Evolutionary conservation across 225 moss, liverwort and hornwort species (phyloP), one percentile per base, ranked within the genome.

Genomic region (Marchantia polymorpha): DNA sequence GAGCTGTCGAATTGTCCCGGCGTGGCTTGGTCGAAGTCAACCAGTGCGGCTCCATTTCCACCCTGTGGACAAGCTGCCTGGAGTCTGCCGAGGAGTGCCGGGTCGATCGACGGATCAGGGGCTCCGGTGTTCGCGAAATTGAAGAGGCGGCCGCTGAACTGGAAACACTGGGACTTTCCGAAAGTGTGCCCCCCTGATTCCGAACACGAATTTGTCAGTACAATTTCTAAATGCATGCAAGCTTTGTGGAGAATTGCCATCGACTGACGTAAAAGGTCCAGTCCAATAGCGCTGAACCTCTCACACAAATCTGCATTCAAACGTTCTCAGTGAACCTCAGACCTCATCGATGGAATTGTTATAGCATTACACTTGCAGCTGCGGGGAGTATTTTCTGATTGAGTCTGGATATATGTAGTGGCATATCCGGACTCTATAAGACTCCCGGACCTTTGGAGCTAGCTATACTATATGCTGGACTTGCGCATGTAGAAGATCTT

Each of bases 21-120:
- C 0, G 89, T 88, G 0, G 0, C n/a, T 4, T 16, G 68, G 79
- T 91, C 94, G 78, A 94, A 64, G 30, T 86, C 22, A 16, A 80
- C 73, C n/a, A 69, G 12, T 8, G 26, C 15, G 3, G 0, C 7
- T 8, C 3, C 8, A 4, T 54, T 29, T 7, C 56, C 49, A 29
- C 55, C 63, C 19, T 61, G 12, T 27, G 79, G 56, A 47, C 86
- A 86, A 11, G 53, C 25, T 0, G 3, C 7, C 54, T 51, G 65
- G 14, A 86, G 81, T 4, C 8, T 69, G 16, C 64, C 17, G 19
- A 76, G 55, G 14, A 61, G 76, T 8, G 25, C 0, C 3, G 78
- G 53, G 59, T 86, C 75, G 10, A 86, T 5, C 16, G 71, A 74
- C 7, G 83, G 81, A 61, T 86, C 86, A 30, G 73, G 22, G 0